phyloP scores from a whole-genome alignment of 768 basidiomycete genomes.

The Dioszegia crocea region DNA sequence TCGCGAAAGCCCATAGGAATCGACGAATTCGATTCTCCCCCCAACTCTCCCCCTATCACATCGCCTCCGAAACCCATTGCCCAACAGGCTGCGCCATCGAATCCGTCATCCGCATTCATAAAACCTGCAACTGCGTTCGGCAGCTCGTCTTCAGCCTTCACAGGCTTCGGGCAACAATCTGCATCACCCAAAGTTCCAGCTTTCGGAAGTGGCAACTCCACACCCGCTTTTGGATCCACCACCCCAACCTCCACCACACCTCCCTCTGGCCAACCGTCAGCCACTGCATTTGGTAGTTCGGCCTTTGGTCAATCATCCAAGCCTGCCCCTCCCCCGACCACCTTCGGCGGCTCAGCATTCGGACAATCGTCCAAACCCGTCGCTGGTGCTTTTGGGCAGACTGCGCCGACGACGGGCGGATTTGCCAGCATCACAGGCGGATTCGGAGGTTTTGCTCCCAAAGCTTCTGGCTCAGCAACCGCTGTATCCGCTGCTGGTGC shows the following conservation, averaged over 20 bases:
- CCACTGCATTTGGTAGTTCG: conserved; percentile 3
- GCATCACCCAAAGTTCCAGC: background rate
- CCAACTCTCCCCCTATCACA: conserved; percentile 23
- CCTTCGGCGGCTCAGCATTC: conserved; percentile 49
- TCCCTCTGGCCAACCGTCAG: background rate
- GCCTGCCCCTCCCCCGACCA: conserved; percentile 32
- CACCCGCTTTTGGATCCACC: background rate
- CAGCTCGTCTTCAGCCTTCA: conserved; percentile 15
- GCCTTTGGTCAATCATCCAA: conserved; percentile 27
- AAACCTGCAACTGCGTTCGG: conserved; percentile 41
- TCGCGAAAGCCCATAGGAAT: conserved; percentile 16
- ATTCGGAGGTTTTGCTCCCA: conserved; percentile 36
- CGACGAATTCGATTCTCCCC: conserved; percentile 33
- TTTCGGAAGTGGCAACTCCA: conserved; percentile 4
- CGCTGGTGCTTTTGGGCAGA: conserved; percentile 21
- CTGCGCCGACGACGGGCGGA: conserved; percentile 12
- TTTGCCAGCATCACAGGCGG: conserved; percentile 33
- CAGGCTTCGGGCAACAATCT: conserved; percentile 25
- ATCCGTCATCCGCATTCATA: conserved; percentile 28
- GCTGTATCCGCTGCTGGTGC: conserved; percentile 6
- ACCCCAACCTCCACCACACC: background rate
- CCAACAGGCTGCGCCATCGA: conserved; percentile 1
- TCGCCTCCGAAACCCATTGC: conserved; percentile 5
- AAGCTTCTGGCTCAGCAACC: background rate
- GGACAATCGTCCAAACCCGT: conserved; percentile 47